A percentile compares a stretch with the other conserved stretches of the same genome.
phyloP scores from a whole-genome alignment of 345 rosid genomes.

The Hibiscus mutabilis region DNA sequence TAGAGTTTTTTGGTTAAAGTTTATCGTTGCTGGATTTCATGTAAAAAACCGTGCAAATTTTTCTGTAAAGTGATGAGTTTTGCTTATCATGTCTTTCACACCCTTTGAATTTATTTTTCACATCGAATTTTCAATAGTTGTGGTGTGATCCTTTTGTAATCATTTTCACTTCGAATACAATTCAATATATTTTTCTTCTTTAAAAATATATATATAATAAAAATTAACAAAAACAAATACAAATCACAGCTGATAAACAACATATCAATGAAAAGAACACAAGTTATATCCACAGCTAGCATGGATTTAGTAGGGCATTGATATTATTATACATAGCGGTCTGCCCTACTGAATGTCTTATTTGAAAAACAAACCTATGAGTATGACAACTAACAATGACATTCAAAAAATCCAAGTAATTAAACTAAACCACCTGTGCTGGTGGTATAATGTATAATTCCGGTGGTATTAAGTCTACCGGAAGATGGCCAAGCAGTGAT shows the following conservation, averaged over 20 bases:
- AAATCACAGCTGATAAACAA: not conserved
- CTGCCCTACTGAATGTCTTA: not conserved
- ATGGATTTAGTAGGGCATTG: not conserved
- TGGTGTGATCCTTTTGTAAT: too few species aligned
- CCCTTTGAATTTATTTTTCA: too few species aligned
- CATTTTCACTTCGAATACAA: too few species aligned
- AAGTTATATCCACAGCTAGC: not conserved
- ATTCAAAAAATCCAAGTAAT: not conserved
- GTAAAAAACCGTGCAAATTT: too few species aligned
- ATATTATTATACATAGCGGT: not conserved
- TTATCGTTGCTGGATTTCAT: too few species aligned
- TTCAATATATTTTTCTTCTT: too few species aligned
- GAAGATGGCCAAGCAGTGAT: constrained; percentile 12
- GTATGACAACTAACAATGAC: not conserved
- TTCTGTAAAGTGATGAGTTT: too few species aligned
- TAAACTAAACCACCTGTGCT: not conserved
- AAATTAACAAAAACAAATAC: not conserved
- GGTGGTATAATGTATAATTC: not conserved
- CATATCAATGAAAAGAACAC: not conserved
- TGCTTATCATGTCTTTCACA: too few species aligned
- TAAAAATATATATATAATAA: not conserved
- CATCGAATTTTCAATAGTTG: too few species aligned
- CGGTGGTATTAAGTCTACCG: not conserved
- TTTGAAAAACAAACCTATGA: not conserved
- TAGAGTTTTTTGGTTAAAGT: too few species aligned